These are phyloP conservation scores for Stagonosporopsis rhizophila DNA, from an alignment of 2,329 filamentous ascomycete species.

Conservation along the genomic window DNA sequence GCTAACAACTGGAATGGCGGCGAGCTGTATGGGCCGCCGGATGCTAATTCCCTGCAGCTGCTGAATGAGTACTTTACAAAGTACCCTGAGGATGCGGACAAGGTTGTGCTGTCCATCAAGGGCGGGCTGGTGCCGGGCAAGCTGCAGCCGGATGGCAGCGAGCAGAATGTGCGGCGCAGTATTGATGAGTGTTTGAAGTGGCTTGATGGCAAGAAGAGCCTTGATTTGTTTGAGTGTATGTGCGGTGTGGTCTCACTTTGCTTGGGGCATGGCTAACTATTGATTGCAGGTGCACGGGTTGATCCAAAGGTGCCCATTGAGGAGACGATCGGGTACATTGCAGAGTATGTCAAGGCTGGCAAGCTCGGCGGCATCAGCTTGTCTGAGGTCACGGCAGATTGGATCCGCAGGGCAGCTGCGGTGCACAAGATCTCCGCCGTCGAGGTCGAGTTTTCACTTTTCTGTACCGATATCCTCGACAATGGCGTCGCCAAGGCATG, in stretches of 20 bases:
- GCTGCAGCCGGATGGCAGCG: slow-evolving; percentile 50
- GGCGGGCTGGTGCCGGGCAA: slow-evolving; percentile 50
- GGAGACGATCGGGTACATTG: slow-evolving; percentile 53
- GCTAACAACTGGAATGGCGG: slow-evolving; percentile 61
- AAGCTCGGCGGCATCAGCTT: slow-evolving; percentile 57
- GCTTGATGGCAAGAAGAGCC: slow-evolving; percentile 56
- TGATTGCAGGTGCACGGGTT: slow-evolving; percentile 44
- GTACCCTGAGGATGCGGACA: slow-evolving; percentile 59
- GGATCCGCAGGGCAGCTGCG: slow-evolving; percentile 57
- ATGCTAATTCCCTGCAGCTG: slow-evolving; percentile 57
- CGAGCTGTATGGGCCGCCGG: slow-evolving; percentile 56
- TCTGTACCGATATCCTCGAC: slow-evolving; percentile 62
- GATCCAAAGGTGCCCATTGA: slow-evolving; percentile 55
- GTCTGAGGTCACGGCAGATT: slow-evolving; percentile 55
- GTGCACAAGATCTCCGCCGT: slow-evolving; percentile 65
- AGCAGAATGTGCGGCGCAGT: slow-evolving; percentile 51
- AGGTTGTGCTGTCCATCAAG: slow-evolving; percentile 61
- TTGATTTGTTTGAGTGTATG: slow-evolving; percentile 57
- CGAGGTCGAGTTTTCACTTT: slow-evolving; percentile 68
- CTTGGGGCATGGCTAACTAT: not conserved
- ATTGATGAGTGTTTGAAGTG: slow-evolving; percentile 56
- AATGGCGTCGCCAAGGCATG: slow-evolving; percentile 66
- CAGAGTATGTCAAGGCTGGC: slow-evolving; percentile 49
- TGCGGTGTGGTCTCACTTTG: not conserved
- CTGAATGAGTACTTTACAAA: slow-evolving; percentile 60